phyloP scores from a whole-genome alignment of 2,329 filamentous ascomycete species.

The Stachybotrys echinatus region DNA sequence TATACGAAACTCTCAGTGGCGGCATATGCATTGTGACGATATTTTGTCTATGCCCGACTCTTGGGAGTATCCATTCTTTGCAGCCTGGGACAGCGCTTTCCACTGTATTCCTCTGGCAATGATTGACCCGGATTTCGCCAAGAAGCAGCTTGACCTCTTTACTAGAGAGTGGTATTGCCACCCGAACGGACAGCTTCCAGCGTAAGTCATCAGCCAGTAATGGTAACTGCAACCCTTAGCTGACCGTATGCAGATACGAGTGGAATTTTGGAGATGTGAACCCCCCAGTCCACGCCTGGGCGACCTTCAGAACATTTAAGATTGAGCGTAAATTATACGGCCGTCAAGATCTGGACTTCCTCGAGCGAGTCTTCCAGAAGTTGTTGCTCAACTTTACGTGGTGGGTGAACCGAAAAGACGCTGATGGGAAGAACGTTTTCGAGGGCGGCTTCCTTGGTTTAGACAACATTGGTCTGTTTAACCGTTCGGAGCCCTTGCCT shows the following conservation, averaged over 20 bases:
- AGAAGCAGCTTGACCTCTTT: slow-evolving; percentile 95
- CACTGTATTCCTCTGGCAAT: slow-evolving; percentile 94
- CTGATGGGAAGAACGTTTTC: slow-evolving; percentile 93
- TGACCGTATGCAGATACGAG: slow-evolving; percentile 53
- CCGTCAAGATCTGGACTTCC: slow-evolving; percentile 87
- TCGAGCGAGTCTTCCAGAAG: slow-evolving; percentile 96
- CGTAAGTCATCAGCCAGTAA: slow-evolving; percentile 43
- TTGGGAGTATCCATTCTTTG: slow-evolving; percentile 98
- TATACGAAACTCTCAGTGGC: slow-evolving; percentile 86
- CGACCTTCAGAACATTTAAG: slow-evolving; percentile 93
- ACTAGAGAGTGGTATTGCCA: slow-evolving; percentile 99
- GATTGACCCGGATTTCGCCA: slow-evolving; percentile 96
- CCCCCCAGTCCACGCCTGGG: slow-evolving; percentile 93
- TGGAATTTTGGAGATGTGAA: slow-evolving; percentile 99
- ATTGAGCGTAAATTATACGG: slow-evolving; percentile 98
- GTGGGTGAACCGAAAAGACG: slow-evolving; percentile 98
- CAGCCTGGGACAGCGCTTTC: slow-evolving; percentile 95
- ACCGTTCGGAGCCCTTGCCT: slow-evolving; percentile 88
- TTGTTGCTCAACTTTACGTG: slow-evolving; percentile 94
- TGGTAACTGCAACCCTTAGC: background rate
- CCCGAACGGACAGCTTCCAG: slow-evolving; percentile 89
- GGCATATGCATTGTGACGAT: slow-evolving; percentile 90
- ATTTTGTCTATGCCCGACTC: slow-evolving; percentile 97
- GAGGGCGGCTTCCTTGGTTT: slow-evolving; percentile 93
- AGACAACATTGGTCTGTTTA: slow-evolving; percentile 97